A percentile compares a stretch with the other conserved stretches of the same genome.
These are phyloP conservation scores for Suillus sp. DNA, from an alignment of 768 basidiomycete species.

Conservation along the genomic window DNA sequence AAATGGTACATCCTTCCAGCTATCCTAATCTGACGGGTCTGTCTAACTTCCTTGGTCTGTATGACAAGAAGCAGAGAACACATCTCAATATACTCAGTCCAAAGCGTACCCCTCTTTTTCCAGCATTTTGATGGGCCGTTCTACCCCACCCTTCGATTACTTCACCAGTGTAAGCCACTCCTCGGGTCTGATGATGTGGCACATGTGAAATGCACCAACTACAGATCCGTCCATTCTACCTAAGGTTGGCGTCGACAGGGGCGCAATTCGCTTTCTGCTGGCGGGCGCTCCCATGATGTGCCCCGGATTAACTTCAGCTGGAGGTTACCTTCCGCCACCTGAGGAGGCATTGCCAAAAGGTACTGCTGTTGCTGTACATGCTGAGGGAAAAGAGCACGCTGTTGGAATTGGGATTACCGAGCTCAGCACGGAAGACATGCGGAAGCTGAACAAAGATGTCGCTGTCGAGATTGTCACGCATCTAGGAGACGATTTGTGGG, in stretches of 20 bases:
- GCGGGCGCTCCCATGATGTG: constrained; percentile 97
- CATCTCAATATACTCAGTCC: constrained; percentile 88
- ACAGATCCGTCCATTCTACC: constrained; percentile 91
- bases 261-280: constrained; percentile 96
- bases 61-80: constrained; percentile 80
- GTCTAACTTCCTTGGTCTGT: constrained; percentile 21
- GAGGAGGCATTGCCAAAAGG: constrained; percentile 67
- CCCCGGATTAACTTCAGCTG: constrained; percentile 91
- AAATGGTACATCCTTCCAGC: constrained; percentile 64
- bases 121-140: constrained; percentile 96
- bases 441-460: constrained; percentile 84
- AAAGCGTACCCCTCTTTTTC: constrained; percentile 88
- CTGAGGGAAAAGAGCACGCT: constrained; percentile 95
- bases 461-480: constrained; percentile 87
- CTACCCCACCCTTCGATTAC: constrained; percentile 82
- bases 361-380: constrained; percentile 85
- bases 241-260: constrained; percentile 88
- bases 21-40: constrained; percentile 6
- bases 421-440: constrained; percentile 86
- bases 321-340: constrained; percentile 82
- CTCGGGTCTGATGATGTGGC: background rate
- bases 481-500: constrained; percentile 90
- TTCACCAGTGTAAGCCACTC: constrained; percentile 82
- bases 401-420: constrained; percentile 85
- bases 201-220: constrained; percentile 7